phyloP scores from a whole-genome alignment of 495 filamentous ascomycete genomes.

The Terfezia claveryi region DNA sequence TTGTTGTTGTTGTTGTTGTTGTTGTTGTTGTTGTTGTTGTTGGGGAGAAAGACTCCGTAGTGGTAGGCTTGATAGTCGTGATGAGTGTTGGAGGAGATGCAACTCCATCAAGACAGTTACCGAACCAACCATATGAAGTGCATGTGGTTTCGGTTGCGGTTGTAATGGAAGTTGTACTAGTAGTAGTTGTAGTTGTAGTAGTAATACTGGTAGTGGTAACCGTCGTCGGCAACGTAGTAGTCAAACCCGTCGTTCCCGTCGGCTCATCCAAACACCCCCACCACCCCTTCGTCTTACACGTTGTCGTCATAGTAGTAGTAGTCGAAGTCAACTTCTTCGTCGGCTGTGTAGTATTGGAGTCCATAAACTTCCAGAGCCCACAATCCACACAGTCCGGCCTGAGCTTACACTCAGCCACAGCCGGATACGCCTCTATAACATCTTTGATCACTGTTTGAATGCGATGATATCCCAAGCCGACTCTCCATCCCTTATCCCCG shows the following conservation, averaged over 20 bases:
- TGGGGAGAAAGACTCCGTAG: constrained; percentile 14
- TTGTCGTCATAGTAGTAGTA: constrained; percentile 27
- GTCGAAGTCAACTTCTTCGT: constrained; percentile 27
- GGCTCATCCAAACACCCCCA: constrained; percentile 41
- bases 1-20: constrained; percentile 17
- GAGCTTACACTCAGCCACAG: constrained; percentile 45
- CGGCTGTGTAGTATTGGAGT: constrained; percentile 59
- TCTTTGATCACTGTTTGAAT: constrained; percentile 68
- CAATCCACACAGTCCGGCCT: constrained; percentile 74
- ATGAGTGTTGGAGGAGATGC: constrained; percentile 20
- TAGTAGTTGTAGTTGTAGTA: constrained; percentile 18
- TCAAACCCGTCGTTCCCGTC: constrained; percentile 25
- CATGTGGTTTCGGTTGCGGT: constrained; percentile 22
- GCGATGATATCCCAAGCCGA: constrained; percentile 63
- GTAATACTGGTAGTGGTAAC: constrained; percentile 7
- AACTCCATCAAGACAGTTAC: constrained; percentile 33
- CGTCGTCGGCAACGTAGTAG: constrained; percentile 19
- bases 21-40: constrained; percentile 20
- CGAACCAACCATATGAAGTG: constrained; percentile 34
- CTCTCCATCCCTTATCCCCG: constrained; percentile 68
- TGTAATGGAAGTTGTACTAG: constrained; percentile 15
- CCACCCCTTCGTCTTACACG: constrained; percentile 47
- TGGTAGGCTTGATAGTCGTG: constrained; percentile 21
- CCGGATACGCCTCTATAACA: constrained; percentile 61
- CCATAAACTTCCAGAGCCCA: constrained; percentile 79